Evolutionary conservation across 2,329 filamentous ascomycete species (phyloP), one percentile per base, ranked within the genome.

Genomic region (Clonostachys rhizophaga): DNA sequence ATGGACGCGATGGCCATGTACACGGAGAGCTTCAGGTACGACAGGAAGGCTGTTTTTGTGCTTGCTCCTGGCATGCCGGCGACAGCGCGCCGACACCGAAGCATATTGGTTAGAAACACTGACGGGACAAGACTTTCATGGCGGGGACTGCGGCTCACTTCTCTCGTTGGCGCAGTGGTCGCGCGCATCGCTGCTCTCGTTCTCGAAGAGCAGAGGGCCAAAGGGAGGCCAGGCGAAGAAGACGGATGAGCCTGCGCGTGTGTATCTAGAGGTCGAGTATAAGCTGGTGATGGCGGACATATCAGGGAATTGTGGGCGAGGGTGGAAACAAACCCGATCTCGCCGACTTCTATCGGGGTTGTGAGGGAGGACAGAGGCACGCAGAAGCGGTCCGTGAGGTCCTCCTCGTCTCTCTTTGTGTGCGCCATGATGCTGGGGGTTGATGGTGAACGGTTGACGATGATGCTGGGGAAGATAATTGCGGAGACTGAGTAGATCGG

Each of bases 1-100:
- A 95, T 81, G 30, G 89, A 83, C 9, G 97, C 90, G 45, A 99
- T 76, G 53, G 90, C 84, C 79, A 97, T 91, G 70, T 96, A 96
- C 56, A 96, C 81, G 34, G 88, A 85, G 3, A 97, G 79, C 5
- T 91, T 84, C 17, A 97, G 81, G 78, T 94, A 96, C 3, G 92
- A 94, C 30, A 97, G 84, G 61, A 96, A 96, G 0, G 81, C 78
- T 82, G 52, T 1, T 30, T 30, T 30, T 24, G 6, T 42, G 39
- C 20, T 42, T 14, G 40, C 40, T n/a, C 40, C n/a, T 42, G 17
- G 13, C 13, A 3, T 13, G 6, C 12, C 34, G 20, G 34, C 5
- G 39, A 24, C 24, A 24, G 24, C 24, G 20, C 20, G 20, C 24
- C 24, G 24, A 30, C 24, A 30, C 24, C 24, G 24, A 10, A 10